Evolutionary conservation across 2,329 filamentous ascomycete species (phyloP), one percentile per base, ranked within the genome.

Genomic region (Colletotrichum sp.): DNA sequence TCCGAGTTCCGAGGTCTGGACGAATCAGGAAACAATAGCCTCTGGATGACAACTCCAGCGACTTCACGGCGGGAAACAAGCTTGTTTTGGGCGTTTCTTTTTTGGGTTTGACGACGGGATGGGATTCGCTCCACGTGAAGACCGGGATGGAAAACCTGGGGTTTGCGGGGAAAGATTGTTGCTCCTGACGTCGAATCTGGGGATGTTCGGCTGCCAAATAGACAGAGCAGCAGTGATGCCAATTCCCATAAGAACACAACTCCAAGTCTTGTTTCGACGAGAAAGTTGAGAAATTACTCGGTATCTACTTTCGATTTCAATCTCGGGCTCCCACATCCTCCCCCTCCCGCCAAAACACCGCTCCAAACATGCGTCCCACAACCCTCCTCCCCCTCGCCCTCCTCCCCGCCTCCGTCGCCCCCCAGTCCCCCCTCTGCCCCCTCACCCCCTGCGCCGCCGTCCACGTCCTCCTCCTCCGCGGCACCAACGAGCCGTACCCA

Each of bases 401-500:
- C 60, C 43, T 61, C 57, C 34, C 67, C 16, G 24, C 64, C 26
- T 38, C 34, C 34, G 43, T 26, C 57, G 38, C 57, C 21, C 48
- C 60, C 38, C 58, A 74, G 34, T 16, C 34, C 15, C 32, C 21
- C 48, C 57, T 68, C 15, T 73, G 64, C 28, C 36, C 61, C 36
- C 55, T 73, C 30, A 43, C 71, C 4, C 21, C 32, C 43, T 69
- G 66, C 57, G 69, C 58, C 71, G 66, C 66, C 9, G 66, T 69
- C 57, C 65, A 58, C 57, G 64, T 69, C 38, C 72, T 60, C 48
- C 28, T 66, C 36, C 16, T 71, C 60, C 48, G 60, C 36, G 67
- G 67, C 60, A 71, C 60, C 13, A 74, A 66, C 48, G 67, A 66
- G 34, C 60, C 72, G 9, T 71, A 71, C 30, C 68, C 68, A 10